phyloP scores from a whole-genome alignment of 768 basidiomycete species.

The Phlebiopsis gigantea region DNA sequence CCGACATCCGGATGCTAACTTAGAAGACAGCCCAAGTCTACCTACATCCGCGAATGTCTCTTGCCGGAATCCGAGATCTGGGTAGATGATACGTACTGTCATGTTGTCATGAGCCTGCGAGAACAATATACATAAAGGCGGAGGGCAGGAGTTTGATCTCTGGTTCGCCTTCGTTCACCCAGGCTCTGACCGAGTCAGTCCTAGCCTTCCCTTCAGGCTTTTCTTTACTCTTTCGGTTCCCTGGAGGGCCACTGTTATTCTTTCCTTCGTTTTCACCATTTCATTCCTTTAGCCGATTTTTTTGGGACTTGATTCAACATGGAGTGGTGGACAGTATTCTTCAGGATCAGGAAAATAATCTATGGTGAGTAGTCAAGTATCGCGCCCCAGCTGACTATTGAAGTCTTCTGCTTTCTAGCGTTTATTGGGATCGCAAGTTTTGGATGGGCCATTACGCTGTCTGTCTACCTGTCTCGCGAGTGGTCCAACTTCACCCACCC shows the following conservation, averaged over 20 bases:
- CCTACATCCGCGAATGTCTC: not conserved
- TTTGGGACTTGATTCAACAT: slow-evolving; percentile 11
- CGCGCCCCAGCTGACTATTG: not conserved
- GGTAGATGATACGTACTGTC: not conserved
- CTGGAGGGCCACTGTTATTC: slow-evolving; percentile 22
- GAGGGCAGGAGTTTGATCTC: not conserved
- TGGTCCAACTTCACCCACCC: slow-evolving; percentile 17
- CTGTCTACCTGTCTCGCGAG: slow-evolving; percentile 19
- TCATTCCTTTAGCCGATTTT: slow-evolving; percentile 5
- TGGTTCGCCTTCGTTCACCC: slow-evolving; percentile 14
- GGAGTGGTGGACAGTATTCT: slow-evolving; percentile 24
- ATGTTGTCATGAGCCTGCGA: not conserved
- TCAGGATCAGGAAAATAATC: slow-evolving; percentile 15
- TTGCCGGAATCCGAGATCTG: not conserved
- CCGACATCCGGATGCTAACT: not conserved
- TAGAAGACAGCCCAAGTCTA: not conserved
- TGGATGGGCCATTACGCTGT: slow-evolving; percentile 20
- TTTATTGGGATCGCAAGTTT: slow-evolving; percentile 19
- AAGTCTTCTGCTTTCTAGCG: slow-evolving; percentile 3
- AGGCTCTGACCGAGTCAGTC: slow-evolving; percentile 27
- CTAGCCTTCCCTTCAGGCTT: slow-evolving; percentile 17
- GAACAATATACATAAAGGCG: not conserved
- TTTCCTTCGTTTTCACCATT: slow-evolving; percentile 13
- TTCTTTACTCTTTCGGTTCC: slow-evolving; percentile 20
- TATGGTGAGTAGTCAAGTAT: slow-evolving; percentile 17